Conservation (phyloP, 345 rosid genomes). For the Salix dunnii region DNA sequence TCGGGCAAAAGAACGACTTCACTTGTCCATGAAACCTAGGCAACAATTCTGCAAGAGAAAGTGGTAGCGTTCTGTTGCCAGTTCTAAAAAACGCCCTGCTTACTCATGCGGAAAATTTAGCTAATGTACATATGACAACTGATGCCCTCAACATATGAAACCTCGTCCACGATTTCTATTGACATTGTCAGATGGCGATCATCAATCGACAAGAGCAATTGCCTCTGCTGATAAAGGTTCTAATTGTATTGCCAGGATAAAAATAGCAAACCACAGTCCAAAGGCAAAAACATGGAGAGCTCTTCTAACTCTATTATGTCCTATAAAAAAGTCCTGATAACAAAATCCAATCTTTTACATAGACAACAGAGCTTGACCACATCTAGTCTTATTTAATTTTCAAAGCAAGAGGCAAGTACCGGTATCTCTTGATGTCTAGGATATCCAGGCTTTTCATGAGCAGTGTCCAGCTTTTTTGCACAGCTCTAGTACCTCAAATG, state of each 20-base stretch:
- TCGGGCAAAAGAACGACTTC: background rate
- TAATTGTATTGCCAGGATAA: constrained; percentile 4
- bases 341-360: constrained; percentile 17
- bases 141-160: background rate
- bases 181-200: background rate
- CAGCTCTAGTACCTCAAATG: constrained; percentile 13
- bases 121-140: background rate
- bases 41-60: background rate
- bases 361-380: constrained; percentile 15
- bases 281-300: constrained; percentile 6
- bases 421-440: constrained; percentile 2
- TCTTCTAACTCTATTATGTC: constrained; percentile 21
- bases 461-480: background rate
- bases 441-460: constrained; percentile 17
- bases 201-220: background rate
- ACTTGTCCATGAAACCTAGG: background rate
- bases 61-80: background rate
- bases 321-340: constrained; percentile 17
- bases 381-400: constrained; percentile 25
- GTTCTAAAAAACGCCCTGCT: background rate
- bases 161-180: background rate
- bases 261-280: constrained; percentile 10
- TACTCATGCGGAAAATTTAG: background rate
- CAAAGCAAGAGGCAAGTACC: constrained; percentile 17
- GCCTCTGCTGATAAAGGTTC: constrained; percentile 2